These are phyloP conservation scores for Dissophora ornata DNA, from an alignment of 192 early-diverging fungal genomes.

Conservation along the genomic window DNA sequence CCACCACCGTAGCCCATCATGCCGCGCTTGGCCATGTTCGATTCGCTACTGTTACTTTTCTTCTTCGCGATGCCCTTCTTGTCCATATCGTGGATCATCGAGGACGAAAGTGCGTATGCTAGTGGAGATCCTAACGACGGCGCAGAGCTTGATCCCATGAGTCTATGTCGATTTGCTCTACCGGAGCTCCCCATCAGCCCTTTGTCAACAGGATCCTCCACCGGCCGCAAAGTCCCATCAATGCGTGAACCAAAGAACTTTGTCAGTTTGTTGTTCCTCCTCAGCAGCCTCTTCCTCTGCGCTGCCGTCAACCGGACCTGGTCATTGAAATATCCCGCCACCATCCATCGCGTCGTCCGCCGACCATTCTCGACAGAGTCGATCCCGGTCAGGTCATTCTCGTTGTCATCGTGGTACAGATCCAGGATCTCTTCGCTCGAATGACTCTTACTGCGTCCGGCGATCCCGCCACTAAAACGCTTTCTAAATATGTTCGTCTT, in stretches of 20 bases:
- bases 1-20: background rate
- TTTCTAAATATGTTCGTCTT: conserved; percentile 12
- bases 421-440: conserved; percentile 11
- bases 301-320: conserved; percentile 45
- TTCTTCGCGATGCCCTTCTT: conserved; percentile 10
- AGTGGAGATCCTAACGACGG: conserved; percentile 21
- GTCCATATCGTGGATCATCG: conserved; percentile 31
- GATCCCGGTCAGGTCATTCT: background rate
- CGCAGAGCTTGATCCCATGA: conserved; percentile 2
- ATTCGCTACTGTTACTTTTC: background rate
- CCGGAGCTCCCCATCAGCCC: background rate
- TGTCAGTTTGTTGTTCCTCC: conserved; percentile 51
- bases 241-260: conserved; percentile 52
- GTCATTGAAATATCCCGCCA: conserved; percentile 49
- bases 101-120: conserved; percentile 45
- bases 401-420: background rate
- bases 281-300: conserved; percentile 35
- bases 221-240: conserved; percentile 36
- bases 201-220: conserved; percentile 19
- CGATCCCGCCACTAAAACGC: conserved; percentile 12
- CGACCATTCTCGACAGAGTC: conserved; percentile 32
- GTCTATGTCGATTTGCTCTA: background rate
- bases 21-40: conserved; percentile 7
- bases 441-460: background rate
- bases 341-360: conserved; percentile 49